These are phyloP conservation scores for Trichoderma harzianum DNA, from an alignment of 2,329 filamentous ascomycete genomes.

Conservation along the genomic window DNA sequence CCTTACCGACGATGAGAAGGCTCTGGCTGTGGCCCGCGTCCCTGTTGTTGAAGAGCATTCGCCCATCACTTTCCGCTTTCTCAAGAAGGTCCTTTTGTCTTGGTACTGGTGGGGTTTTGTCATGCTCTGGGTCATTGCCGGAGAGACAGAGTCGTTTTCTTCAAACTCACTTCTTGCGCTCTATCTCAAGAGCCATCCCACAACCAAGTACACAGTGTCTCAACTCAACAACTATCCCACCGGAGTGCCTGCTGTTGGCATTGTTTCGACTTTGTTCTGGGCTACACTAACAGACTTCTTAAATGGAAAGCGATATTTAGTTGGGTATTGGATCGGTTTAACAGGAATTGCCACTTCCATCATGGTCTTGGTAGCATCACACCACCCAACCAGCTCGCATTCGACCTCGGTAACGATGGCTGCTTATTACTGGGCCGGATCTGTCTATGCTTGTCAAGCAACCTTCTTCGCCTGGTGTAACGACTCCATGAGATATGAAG, in stretches of 20 bases:
- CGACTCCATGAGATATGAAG: conserved; percentile 62
- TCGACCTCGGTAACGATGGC: conserved; percentile 56
- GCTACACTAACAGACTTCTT: conserved; percentile 65
- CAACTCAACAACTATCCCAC: conserved; percentile 58
- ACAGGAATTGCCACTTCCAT: conserved; percentile 60
- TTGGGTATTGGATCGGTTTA: conserved; percentile 64
- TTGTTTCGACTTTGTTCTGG: conserved; percentile 64
- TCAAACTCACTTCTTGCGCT: conserved; percentile 56
- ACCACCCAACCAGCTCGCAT: conserved; percentile 33
- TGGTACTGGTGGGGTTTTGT: conserved; percentile 67
- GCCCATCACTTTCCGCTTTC: conserved; percentile 47
- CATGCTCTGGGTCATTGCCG: conserved; percentile 65
- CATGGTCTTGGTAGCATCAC: conserved; percentile 56
- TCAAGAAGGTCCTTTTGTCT: conserved; percentile 53
- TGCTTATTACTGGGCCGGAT: conserved; percentile 68
- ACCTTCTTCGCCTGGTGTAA: conserved; percentile 77
- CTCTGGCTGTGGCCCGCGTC: conserved; percentile 42
- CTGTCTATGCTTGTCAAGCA: conserved; percentile 69
- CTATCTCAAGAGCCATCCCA: conserved; percentile 49
- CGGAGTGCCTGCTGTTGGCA: conserved; percentile 54
- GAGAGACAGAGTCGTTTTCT: conserved; percentile 68
- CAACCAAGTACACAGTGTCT: conserved; percentile 40
- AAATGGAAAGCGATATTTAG: conserved; percentile 60
- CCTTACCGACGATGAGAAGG: conserved; percentile 45
- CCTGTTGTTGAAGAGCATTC: conserved; percentile 37